These are phyloP conservation scores for Suhomyces tanzawaensis DNA, from an alignment of 805 yeast genomes.

Conservation along the genomic window DNA sequence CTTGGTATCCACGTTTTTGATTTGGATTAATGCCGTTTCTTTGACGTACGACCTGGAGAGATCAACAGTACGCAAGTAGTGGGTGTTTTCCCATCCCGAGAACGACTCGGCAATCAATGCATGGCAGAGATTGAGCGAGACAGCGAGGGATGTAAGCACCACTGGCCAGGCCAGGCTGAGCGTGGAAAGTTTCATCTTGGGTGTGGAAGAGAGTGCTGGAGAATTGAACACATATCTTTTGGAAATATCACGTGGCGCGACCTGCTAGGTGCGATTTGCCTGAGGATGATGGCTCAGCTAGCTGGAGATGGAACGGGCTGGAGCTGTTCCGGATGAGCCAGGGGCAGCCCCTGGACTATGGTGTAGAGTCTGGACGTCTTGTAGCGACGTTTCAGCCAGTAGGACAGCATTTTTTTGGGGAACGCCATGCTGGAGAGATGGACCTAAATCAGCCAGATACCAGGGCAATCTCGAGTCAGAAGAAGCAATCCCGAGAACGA, in stretches of 20 bases:
- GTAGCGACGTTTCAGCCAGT: too few relatives aligned
- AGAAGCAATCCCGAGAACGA: too few relatives aligned
- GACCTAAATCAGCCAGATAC: too few relatives aligned
- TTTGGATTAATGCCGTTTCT: constrained; percentile 55
- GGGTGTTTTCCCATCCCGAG: constrained; percentile 53
- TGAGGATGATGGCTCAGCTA: too few relatives aligned
- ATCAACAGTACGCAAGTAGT: constrained; percentile 58
- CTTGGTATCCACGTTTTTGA: constrained; percentile 54
- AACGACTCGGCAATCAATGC: constrained; percentile 1
- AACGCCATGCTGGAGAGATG: too few relatives aligned
- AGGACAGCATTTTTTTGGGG: too few relatives aligned
- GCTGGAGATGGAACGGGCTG: too few relatives aligned
- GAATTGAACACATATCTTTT: neutral
- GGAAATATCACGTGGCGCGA: neutral
- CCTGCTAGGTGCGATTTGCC: too few relatives aligned
- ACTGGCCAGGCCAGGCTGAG: neutral
- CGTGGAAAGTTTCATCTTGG: neutral
- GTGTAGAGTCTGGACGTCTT: too few relatives aligned
- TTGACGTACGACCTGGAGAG: constrained; percentile 62
- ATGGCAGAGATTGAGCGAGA: neutral
- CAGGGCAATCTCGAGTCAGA: too few relatives aligned
- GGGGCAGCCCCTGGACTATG: too few relatives aligned
- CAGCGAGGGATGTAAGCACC: neutral
- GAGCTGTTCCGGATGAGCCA: too few relatives aligned
- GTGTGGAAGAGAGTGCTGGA: neutral